Conservation (phyloP, 148 eudicot species). For the Persicaria tinctoria region DNA sequence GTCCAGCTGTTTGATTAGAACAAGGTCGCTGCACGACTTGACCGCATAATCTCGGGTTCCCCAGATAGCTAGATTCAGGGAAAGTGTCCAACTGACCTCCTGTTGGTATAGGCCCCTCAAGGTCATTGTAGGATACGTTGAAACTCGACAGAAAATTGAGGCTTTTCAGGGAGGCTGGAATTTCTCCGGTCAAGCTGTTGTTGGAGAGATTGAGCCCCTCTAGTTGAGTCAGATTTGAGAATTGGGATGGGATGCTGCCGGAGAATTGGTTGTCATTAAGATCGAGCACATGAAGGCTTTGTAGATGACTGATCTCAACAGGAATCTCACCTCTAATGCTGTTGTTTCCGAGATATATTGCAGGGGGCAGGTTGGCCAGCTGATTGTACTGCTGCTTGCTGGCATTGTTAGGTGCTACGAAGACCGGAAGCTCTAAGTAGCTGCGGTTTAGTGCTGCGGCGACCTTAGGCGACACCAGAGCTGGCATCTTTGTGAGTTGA, state of each 20-base stretch:
- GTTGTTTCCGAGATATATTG: slow-evolving; percentile 23
- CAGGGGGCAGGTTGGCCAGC: slow-evolving; percentile 24
- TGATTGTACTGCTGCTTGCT: slow-evolving; percentile 18
- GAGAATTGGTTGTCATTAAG: slow-evolving; percentile 26
- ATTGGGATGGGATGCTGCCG: slow-evolving; percentile 22
- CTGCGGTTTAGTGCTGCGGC: slow-evolving; percentile 8
- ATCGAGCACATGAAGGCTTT: slow-evolving; percentile 21
- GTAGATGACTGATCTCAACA: slow-evolving; percentile 23
- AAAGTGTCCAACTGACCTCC: slow-evolving; percentile 63
- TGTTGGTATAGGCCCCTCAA: slow-evolving; percentile 44
- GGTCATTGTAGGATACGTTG: slow-evolving; percentile 45
- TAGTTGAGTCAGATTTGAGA: slow-evolving; percentile 23
- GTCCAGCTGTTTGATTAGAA: slow-evolving; percentile 18
- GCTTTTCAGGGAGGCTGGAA: slow-evolving; percentile 19
- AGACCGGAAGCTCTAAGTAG: slow-evolving; percentile 25
- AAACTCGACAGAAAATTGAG: slow-evolving; percentile 43
- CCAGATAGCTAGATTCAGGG: slow-evolving; percentile 33
- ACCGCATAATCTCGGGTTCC: slow-evolving; percentile 67
- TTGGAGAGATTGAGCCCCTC: slow-evolving; percentile 27
- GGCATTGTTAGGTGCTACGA: slow-evolving; percentile 18
- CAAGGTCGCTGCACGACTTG: slow-evolving; percentile 36
- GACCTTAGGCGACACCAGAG: slow-evolving; percentile 7
- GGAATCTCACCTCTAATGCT: slow-evolving; percentile 27
- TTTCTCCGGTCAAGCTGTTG: slow-evolving; percentile 25
- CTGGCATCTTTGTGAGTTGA: slow-evolving; percentile 16